phyloP scores from a whole-genome alignment of 192 early-diverging fungal genomes.

The Borealophlyctis nickersoniae region DNA sequence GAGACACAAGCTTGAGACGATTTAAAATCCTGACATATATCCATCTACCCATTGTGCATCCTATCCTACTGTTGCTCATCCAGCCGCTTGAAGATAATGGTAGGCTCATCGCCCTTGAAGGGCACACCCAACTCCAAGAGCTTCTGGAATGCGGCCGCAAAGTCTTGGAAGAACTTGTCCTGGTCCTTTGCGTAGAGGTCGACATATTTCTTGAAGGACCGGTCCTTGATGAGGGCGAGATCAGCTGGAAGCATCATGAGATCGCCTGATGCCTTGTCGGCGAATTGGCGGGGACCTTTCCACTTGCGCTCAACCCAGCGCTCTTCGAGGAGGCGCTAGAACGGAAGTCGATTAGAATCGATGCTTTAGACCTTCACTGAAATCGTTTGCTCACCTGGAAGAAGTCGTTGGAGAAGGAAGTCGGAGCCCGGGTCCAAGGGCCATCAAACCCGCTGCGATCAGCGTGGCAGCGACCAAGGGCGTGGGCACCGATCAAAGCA shows the following conservation, averaged over 20 bases:
- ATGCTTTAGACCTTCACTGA: too few relatives aligned
- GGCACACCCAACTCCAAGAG: constrained; percentile 84
- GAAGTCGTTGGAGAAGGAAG: constrained; percentile 84
- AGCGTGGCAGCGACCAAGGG: constrained; percentile 63
- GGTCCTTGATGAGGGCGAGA: constrained; percentile 60
- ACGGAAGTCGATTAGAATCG: too few relatives aligned
- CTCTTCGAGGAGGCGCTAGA: constrained; percentile 56
- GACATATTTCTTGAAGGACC: constrained; percentile 60
- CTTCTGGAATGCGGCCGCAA: constrained; percentile 78
- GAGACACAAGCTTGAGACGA: too few relatives aligned
- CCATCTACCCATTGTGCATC: too few relatives aligned
- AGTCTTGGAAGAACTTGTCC: constrained; percentile 86
- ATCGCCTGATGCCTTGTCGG: constrained; percentile 66
- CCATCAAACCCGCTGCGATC: constrained; percentile 70
- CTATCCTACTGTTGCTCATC: background rate
- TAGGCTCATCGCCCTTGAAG: constrained; percentile 7
- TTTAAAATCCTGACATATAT: too few relatives aligned
- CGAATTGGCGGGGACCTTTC: constrained; percentile 82
- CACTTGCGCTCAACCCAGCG: constrained; percentile 82
- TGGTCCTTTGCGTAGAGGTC: constrained; percentile 85
- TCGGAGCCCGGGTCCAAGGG: constrained; percentile 51
- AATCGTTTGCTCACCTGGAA: constrained; percentile 37
- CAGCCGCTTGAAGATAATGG: background rate
- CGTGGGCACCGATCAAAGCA: constrained; percentile 70
- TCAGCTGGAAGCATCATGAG: constrained; percentile 74